Conservation (phyloP, 352 stramenopile genomes). For the Pythium dissimile region DNA sequence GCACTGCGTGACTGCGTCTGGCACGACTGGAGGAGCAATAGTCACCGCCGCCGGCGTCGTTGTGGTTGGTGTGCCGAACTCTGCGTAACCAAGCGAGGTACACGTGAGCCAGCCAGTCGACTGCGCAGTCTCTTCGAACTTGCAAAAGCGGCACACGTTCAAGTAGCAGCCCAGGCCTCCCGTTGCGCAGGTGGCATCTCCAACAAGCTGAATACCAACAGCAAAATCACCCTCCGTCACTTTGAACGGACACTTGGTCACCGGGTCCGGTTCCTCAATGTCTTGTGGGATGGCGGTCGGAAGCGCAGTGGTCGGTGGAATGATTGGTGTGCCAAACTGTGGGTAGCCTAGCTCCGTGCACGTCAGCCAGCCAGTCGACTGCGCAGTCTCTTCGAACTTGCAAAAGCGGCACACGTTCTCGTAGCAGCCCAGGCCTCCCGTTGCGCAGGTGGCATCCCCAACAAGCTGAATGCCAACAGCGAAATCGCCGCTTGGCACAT, state of each 20-base stretch:
- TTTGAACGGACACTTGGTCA: not conserved
- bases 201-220: slow-evolving; percentile 18
- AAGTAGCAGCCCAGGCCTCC: slow-evolving; percentile 21
- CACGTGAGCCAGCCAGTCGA: slow-evolving; percentile 1
- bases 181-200: slow-evolving; percentile 9
- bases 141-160: slow-evolving; percentile 24
- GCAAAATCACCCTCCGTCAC: slow-evolving; percentile 10
- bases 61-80: not conserved
- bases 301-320: not conserved
- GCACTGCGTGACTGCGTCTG: not conserved
- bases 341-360: not conserved
- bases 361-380: slow-evolving; percentile 15
- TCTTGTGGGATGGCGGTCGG: not conserved
- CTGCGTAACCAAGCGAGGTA: not conserved
- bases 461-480: slow-evolving; percentile 18
- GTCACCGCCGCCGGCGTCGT: not conserved
- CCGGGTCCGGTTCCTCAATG: slow-evolving; percentile 14
- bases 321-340: not conserved
- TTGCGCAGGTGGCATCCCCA: slow-evolving; percentile 10
- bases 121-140: slow-evolving; percentile 2
- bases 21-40: not conserved
- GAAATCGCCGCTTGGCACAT: slow-evolving; percentile 8
- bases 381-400: not conserved
- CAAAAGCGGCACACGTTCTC: slow-evolving; percentile 6
- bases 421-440: slow-evolving; percentile 5